Conservation (phyloP, 768 basidiomycete genomes). For the Tricholoma matsutake region DNA sequence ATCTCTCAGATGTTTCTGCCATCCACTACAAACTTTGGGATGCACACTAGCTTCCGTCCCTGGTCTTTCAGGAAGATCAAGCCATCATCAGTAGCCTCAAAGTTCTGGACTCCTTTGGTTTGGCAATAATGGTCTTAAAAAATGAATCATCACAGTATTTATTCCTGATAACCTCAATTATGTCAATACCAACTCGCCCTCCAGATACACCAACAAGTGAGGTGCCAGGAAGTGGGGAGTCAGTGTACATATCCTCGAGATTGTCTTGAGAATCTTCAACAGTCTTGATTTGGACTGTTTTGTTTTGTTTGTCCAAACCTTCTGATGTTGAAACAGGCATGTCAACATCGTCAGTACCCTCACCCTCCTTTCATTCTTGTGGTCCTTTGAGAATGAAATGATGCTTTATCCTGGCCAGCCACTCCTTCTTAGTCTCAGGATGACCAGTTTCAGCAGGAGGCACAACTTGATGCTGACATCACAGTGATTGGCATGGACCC, state of each 20-base stretch:
- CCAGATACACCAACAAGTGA: neutral
- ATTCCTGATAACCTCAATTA: conserved; percentile 7
- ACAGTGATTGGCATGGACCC: too few relatives aligned
- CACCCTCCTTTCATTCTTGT: conserved; percentile 14
- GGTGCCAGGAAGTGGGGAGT: neutral
- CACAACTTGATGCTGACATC: neutral
- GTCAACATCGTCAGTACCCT: neutral
- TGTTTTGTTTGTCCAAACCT: neutral
- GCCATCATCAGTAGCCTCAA: conserved; percentile 6
- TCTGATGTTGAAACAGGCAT: neutral
- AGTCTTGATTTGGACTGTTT: too few relatives aligned
- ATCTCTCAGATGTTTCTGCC: neutral
- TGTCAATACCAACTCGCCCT: conserved; percentile 7
- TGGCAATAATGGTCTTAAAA: conserved; percentile 11
- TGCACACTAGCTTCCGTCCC: neutral
- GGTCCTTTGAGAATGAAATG: conserved; percentile 18
- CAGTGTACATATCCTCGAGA: neutral
- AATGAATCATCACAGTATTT: conserved; percentile 10
- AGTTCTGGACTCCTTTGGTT: conserved; percentile 15
- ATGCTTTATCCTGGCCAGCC: conserved; percentile 2
- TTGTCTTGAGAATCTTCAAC: neutral
- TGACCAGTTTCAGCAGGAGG: conserved; percentile 1
- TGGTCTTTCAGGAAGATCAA: conserved; percentile 6
- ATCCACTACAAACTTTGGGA: neutral
- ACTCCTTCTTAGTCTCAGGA: too few relatives aligned